Base-by-base conservation (phyloP, 805 yeast genomes). In the Saccharomycopsis synnaedendra region DNA sequence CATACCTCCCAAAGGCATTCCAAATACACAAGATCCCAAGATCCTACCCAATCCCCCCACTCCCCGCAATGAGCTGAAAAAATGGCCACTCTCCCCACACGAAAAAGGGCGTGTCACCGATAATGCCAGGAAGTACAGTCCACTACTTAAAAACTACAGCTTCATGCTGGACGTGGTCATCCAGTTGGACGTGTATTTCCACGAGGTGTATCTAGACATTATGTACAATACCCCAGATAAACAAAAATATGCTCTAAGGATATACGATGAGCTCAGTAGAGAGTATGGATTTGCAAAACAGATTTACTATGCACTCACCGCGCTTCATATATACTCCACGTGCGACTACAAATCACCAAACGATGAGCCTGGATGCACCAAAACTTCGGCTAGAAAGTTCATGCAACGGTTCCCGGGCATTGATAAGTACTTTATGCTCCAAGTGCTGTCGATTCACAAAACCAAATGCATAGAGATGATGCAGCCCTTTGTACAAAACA, bases 381-480 rank as follows among this genome's bases (percentile, higher is more conserved):
- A 19, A 19, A 19, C 19, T 19, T 19, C 19, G 19, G 19, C 19
- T 19, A 19, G 19, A 19, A 5, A 34, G 3, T 47, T 47, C 11
- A 10, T 45, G 44, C 30, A 35, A 29, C 43, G 36, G 9, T 40
- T 29, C 31, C 41, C 39, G 32, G 29, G 34, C 7, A 34, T 47
- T 34, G 46, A 47, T 28, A 44, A 44, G 32, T 39, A 34, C 27
- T 47, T 47, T 11, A n/a, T 47, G 4, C 44, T 32, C n/a, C 51
- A 44, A 35, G 29, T 47, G 7, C 33, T 42, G 28, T 9, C 40
- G 27, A 38, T 27, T 19, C 51, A 47, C 39, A 43, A 44, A 34
- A 19, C 32, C 28, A 43, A 41, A 40, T 47, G 51, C 30, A 30
- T 47, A 9, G 33, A 47, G 29, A 11, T 39, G 8, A 31, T 39